Base-by-base conservation (phyloP, 192 early-diverging fungal genomes). In the Coemansia guatemalensis region DNA sequence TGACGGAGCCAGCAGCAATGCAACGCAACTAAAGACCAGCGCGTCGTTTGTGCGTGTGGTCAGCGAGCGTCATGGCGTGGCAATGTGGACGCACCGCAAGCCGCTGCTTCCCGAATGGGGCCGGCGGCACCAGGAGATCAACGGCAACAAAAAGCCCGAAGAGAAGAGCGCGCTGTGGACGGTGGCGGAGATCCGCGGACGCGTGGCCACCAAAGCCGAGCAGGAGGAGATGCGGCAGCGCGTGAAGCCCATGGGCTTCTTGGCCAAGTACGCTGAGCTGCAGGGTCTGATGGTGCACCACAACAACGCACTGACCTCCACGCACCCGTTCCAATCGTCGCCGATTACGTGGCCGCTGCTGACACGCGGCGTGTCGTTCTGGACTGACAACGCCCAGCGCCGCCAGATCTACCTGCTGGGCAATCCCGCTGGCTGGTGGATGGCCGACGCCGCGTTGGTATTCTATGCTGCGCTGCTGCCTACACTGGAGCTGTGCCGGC, bases 91-190 rank as follows among this genome's bases (percentile, higher is more conserved):
- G 18, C 88, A 92, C 65, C 62, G 73, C 33, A 74, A 87, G 48
- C 44, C 72, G 49, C 85, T 98, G 20, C 39, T 44, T 44, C 97
- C 97, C 14, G 92, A 89, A 4, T 99, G 97, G 97, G 97, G 87
- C 2, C 90, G 87, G 60, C 82, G 72, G 25, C 90, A 92, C 69
- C 88, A 93, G 64, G 95, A 99, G 62, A 84, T 98, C 54, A 99
- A 98, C 82, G 97, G 97, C 26, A 96, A 96, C 82, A 99, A 99
- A 78, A 93, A 95, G n/a, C 56, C 84, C 33, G 54, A 73, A 1
- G 90, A 95, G 22, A 82, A 84, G 57, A 68, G 72, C 49, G 93
- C 91, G 66, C 55, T 83, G 44, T 99, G 94, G 94, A 77, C 85
- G 50, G 83, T 90, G n/a, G 84, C 93, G 23, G 82, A 87, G 18